Evolutionary conservation across 192 early-diverging fungal genomes (phyloP).

Genomic region (Glomus cerebriforme): DNA sequence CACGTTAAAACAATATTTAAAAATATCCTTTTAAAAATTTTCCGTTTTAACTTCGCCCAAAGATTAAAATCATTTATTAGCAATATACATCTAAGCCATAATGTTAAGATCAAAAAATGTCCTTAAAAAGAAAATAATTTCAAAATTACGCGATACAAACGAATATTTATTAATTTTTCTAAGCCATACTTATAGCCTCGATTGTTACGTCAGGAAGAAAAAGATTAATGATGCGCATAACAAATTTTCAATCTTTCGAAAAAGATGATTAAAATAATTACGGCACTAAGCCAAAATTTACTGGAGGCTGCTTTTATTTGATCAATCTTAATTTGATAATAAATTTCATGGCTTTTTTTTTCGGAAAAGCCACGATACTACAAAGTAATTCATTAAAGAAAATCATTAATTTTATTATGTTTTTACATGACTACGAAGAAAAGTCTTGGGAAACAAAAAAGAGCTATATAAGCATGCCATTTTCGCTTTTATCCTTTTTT

Average conservation of each 20-base stretch:
- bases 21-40: background rate
- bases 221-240: background rate
- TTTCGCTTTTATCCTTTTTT: background rate
- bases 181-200: too few relatives aligned
- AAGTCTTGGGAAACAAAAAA: background rate
- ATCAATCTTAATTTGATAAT: background rate
- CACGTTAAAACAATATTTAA: too few relatives aligned
- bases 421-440: background rate
- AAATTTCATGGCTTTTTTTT: background rate
- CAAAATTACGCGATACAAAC: too few relatives aligned
- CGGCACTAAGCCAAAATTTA: background rate
- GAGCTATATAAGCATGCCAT: background rate
- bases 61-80: background rate
- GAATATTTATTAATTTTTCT: too few relatives aligned
- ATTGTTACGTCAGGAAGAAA: background rate
- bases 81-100: background rate
- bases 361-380: background rate
- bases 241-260: background rate
- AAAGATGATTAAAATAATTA: background rate
- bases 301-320: background rate
- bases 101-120: too few relatives aligned
- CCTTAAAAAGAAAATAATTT: too few relatives aligned
- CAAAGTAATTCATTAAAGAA: too few relatives aligned
- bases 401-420: too few relatives aligned
- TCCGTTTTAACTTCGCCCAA: background rate